A percentile compares a stretch with the other conserved stretches of the same genome.
Conservation (phyloP, 345 rosid genomes). For the Eucalyptus pauciflora region DNA sequence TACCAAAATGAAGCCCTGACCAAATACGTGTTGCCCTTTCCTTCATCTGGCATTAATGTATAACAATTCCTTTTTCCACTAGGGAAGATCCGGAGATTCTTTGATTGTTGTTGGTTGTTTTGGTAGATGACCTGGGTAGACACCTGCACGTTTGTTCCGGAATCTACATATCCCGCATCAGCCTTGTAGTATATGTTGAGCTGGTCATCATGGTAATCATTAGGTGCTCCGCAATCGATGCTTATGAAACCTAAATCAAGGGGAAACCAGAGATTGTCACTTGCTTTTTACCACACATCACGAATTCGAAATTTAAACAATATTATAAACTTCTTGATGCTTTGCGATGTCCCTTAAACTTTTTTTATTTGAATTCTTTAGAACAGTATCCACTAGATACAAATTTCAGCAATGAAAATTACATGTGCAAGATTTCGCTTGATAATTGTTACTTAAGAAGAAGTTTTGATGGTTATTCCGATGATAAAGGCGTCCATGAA, state of each 20-base stretch:
- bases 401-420: neutral
- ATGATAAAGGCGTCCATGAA: neutral
- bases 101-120: too few species aligned
- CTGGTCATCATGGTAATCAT: neutral
- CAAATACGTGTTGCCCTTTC: too few species aligned
- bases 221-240: slow-evolving; percentile 9
- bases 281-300: neutral
- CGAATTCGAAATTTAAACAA: neutral
- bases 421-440: neutral
- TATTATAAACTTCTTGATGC: neutral
- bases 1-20: too few species aligned
- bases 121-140: neutral
- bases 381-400: neutral
- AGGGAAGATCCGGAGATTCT: too few species aligned
- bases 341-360: too few species aligned
- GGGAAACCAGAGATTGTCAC: neutral
- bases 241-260: slow-evolving; percentile 1
- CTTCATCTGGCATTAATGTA: too few species aligned
- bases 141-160: neutral
- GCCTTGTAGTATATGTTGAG: neutral
- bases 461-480: neutral
- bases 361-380: too few species aligned
- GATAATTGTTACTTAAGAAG: neutral
- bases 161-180: neutral
- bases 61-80: too few species aligned